Conservation (phyloP, 2,329 filamentous ascomycete species). For the Ceratocystis harringtonii region DNA sequence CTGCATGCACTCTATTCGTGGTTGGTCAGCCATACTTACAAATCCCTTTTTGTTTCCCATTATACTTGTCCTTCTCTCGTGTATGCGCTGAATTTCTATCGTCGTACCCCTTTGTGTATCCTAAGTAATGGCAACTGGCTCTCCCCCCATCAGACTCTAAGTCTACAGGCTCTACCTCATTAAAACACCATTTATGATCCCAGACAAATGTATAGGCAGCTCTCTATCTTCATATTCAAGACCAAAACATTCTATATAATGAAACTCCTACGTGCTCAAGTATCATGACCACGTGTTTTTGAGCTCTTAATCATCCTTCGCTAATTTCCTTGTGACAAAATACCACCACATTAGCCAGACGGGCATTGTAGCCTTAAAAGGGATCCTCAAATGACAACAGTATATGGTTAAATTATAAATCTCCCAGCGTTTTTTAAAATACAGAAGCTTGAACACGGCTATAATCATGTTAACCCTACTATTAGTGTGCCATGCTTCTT, state of each 20-base stretch:
- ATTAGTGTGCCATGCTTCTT: background rate
- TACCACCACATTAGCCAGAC: background rate
- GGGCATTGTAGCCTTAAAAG: background rate
- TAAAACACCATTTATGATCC: background rate
- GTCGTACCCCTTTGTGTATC: background rate
- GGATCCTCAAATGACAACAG: background rate
- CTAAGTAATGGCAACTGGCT: background rate
- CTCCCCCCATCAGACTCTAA: background rate
- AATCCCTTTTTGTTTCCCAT: background rate
- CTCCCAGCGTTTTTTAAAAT: background rate
- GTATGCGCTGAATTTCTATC: background rate
- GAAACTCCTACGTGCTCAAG: background rate
- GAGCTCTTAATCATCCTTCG: constrained; percentile 1
- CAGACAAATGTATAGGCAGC: background rate
- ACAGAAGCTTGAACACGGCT: background rate
- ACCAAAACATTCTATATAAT: background rate
- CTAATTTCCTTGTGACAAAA: background rate
- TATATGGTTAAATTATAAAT: background rate
- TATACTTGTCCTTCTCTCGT: background rate
- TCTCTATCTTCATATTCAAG: background rate
- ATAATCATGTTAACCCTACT: background rate
- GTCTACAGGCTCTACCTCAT: background rate
- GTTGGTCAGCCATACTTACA: background rate
- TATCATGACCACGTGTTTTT: background rate
- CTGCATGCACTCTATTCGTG: background rate